phyloP scores from a whole-genome alignment of 2,329 filamentous ascomycete species.

The Penicillium sp. region DNA sequence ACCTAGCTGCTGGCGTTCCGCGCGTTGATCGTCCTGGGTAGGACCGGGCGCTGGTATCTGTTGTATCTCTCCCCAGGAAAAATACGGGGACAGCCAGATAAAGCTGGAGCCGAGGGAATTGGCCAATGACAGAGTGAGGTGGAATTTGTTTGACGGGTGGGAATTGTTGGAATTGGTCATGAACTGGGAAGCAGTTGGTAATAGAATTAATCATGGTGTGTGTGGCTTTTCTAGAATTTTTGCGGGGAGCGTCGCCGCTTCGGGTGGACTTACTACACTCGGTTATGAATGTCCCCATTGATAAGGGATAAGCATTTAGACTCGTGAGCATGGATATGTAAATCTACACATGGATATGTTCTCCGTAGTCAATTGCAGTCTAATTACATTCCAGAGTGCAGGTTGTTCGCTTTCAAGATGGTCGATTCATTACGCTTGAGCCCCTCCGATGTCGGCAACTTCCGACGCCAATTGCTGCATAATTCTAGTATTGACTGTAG shows the following conservation, averaged over 20 bases:
- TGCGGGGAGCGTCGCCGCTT: conserved; percentile 18
- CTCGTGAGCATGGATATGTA: neutral
- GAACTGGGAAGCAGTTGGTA: conserved; percentile 11
- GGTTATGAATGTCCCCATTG: conserved; percentile 3
- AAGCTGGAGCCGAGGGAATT: conserved; percentile 14
- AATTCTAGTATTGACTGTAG: neutral
- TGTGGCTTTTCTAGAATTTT: conserved; percentile 15
- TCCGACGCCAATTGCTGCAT: neutral
- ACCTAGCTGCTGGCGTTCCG: neutral
- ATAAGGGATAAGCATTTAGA: neutral
- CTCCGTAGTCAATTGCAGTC: neutral
- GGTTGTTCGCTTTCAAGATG: neutral
- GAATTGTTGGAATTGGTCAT: conserved; percentile 20
- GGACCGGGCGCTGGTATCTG: neutral
- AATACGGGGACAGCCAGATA: conserved; percentile 21
- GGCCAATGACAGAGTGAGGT: conserved; percentile 14
- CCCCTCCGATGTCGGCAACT: neutral
- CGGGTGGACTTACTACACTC: conserved; percentile 33
- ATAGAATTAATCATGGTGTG: conserved; percentile 18
- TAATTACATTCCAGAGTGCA: too few relatives aligned
- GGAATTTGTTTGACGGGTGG: conserved; percentile 5
- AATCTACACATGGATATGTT: neutral
- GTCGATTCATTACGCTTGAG: neutral
- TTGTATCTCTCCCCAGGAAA: conserved; percentile 10
- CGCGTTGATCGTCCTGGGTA: conserved; percentile 5